A percentile compares a stretch with the other conserved stretches of the same genome.
Evolutionary conservation across 1,284 basidiomycete genomes (phyloP).

Genomic region (Ceratobasidium papillatum): DNA sequence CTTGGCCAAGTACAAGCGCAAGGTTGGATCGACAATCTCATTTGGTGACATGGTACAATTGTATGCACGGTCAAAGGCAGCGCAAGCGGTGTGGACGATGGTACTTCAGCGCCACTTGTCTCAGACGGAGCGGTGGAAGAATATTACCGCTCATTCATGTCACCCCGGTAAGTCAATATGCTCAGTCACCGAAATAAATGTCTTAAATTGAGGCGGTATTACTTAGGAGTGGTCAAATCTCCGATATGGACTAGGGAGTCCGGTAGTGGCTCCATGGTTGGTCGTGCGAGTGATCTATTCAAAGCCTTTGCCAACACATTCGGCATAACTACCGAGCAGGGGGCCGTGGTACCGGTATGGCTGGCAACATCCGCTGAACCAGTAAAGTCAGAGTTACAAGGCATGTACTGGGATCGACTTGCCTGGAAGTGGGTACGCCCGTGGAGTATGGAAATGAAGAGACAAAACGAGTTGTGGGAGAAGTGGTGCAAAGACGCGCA

Average conservation of each 20-base stretch:
- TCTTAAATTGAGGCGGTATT: neutral
- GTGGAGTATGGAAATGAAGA: conserved; percentile 20
- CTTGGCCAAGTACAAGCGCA: conserved; percentile 2
- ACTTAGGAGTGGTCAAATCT: conserved; percentile 32
- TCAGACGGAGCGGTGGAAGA: conserved; percentile 24
- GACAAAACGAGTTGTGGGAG: conserved; percentile 32
- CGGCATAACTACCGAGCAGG: conserved; percentile 19
- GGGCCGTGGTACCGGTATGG: conserved; percentile 28
- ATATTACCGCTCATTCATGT: conserved; percentile 31
- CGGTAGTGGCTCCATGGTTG: too few species aligned
- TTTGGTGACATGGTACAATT: conserved; percentile 24
- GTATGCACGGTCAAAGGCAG: conserved; percentile 39
- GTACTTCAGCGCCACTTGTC: conserved; percentile 37
- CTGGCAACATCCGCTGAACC: conserved; percentile 23
- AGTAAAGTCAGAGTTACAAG: neutral
- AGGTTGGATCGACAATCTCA: neutral
- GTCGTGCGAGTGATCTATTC: neutral
- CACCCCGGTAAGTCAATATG: conserved; percentile 37
- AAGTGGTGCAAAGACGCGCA: conserved; percentile 35
- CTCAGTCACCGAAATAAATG: too few species aligned
- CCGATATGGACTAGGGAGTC: conserved; percentile 33
- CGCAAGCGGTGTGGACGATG: conserved; percentile 35
- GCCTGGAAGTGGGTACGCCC: conserved; percentile 23
- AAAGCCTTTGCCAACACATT: neutral
- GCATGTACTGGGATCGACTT: conserved; percentile 36